Evolutionary conservation across 139 green algal species (phyloP).

Genomic region (Micromonas pusilla): DNA sequence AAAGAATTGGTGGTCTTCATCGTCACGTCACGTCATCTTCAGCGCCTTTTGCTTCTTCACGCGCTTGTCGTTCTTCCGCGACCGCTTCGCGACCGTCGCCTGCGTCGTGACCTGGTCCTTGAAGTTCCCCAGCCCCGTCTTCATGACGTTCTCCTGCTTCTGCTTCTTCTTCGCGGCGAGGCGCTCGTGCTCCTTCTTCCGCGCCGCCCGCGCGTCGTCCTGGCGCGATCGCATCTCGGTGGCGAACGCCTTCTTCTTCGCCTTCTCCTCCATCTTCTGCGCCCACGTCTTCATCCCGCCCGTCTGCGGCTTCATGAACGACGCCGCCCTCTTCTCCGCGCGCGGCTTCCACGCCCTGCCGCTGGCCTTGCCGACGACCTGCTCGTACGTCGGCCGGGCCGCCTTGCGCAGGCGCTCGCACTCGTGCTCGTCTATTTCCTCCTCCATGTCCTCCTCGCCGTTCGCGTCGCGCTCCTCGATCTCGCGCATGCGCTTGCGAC

Average conservation of each 20-base stretch:
- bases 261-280: background rate
- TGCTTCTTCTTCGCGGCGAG: background rate
- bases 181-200: conserved; percentile 11
- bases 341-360: conserved; percentile 11
- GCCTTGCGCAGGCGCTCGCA: background rate
- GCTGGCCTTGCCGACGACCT: background rate
- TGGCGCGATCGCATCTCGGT: background rate
- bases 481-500: background rate
- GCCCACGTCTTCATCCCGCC: background rate
- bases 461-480: background rate
- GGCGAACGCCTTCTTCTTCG: background rate
- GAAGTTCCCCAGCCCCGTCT: background rate
- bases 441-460: background rate
- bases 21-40: background rate
- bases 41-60: background rate
- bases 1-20: too few relatives aligned
- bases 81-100: background rate
- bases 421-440: background rate
- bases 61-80: background rate
- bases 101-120: background rate
- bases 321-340: background rate
- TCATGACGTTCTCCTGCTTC: background rate
- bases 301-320: background rate
- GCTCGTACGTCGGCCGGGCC: conserved; percentile 2
- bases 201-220: background rate